Evolutionary conservation across 2,329 filamentous ascomycete species (phyloP).

Genomic region (Venturia carpophila): DNA sequence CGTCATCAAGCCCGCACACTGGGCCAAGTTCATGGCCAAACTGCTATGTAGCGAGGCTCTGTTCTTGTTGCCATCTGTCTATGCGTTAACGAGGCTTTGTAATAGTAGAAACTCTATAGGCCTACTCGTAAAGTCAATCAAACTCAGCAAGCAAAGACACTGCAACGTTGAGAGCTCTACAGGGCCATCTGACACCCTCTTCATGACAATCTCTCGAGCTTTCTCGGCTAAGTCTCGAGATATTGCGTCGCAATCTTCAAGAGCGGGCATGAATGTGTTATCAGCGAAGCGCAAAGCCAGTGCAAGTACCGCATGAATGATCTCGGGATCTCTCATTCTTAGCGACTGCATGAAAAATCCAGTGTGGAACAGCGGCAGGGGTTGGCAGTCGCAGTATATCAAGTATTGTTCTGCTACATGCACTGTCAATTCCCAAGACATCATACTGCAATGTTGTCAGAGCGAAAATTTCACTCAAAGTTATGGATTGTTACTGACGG

Average conservation of each 20-base stretch:
- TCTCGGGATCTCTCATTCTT: conserved; percentile 31
- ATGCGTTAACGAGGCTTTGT: neutral
- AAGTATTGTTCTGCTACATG: conserved; percentile 38
- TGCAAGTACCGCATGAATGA: conserved; percentile 33
- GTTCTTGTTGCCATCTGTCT: conserved; percentile 39
- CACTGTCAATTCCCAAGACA: neutral
- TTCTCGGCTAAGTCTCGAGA: conserved; percentile 24
- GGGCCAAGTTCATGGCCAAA: conserved; percentile 39
- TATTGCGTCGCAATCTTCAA: conserved; percentile 19
- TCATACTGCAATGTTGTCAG: neutral
- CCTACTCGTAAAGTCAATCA: conserved; percentile 37
- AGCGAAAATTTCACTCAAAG: neutral
- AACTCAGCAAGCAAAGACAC: conserved; percentile 34
- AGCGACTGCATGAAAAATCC: conserved; percentile 36
- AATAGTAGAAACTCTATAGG: conserved; percentile 8
- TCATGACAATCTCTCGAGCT: conserved; percentile 33
- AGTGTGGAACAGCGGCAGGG: conserved; percentile 41
- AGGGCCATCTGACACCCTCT: conserved; percentile 32
- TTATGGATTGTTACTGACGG: neutral
- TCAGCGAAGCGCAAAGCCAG: conserved; percentile 38
- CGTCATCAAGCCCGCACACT: conserved; percentile 38
- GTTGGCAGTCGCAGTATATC: conserved; percentile 43
- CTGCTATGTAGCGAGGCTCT: conserved; percentile 39
- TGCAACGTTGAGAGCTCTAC: conserved; percentile 39
- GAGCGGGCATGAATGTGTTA: conserved; percentile 23